Evolutionary conservation across 345 rosid genomes (phyloP), one percentile per base, ranked within the genome.

Genomic region (Pistacia vera): DNA sequence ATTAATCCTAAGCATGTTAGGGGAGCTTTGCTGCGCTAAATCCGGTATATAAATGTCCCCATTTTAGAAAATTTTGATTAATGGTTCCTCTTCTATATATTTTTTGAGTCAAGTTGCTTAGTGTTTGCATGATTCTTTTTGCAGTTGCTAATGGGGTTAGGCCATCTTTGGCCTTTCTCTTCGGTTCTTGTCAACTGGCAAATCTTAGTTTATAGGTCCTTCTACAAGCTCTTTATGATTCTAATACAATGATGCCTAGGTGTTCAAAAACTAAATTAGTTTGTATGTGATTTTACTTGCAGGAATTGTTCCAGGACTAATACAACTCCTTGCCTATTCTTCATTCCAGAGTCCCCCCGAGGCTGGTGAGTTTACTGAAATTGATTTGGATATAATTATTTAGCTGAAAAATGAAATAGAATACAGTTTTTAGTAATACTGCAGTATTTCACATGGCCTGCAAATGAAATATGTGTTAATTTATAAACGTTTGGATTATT

Each of bases 1-100:
- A 88, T 88, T 59, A 22, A 88, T 36, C 84, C 91, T 1, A 83
- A 79, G 73, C 54, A 76, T 54, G 73, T 82, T n/a, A 80, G 88
- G 13, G 90, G 90, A 69, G 71, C 78, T 63, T 83, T 71, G 73
- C 84, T 55, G 84, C 85, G 14, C 80, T 82, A 63, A 79, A 77
- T 76, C 86, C 78, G 81, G 89, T 88, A 74, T 56, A 7, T 52
- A 9, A 41, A 41, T 41, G 44, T 33, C 17, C 35, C 16, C 4
- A 17, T 4, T 41, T 11, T 25, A 25, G 25, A 25, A 35, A 46
- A 18, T 16, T 38, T 14, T 30, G 8, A 63, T 73, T 71, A 49
- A 71, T n/a, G 30, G 72, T 54, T 68, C 74, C 59, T 66, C 33
- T 30, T 30, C 22, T 52, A 75, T 64, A n/a, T 17, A 65, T n/a